Evolutionary conservation across 2,329 filamentous ascomycete genomes (phyloP), one percentile per base, ranked within the genome.

Genomic region (Whalleya microplaca): DNA sequence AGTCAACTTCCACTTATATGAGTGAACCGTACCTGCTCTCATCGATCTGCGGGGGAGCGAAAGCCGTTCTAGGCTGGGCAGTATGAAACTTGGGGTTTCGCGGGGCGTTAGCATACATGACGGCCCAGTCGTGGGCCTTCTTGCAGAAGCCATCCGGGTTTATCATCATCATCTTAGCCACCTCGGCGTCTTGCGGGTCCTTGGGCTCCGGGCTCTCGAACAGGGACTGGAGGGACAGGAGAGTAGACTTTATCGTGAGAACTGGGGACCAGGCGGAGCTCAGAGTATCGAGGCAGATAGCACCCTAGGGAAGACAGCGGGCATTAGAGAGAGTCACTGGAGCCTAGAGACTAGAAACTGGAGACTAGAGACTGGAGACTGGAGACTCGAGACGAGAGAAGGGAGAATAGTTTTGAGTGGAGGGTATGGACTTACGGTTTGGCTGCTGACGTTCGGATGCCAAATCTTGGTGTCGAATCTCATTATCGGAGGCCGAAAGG

Each of bases 401-500:
- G n/a, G n/a, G 45, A 53, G 19, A 51, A 44, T 40, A 45, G 40
- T 41, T 2, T 42, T 27, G 48, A 27, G 14, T 29, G 16, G 21
- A 27, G n/a, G 12, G 23, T 40, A 27, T 7, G 18, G n/a, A 80
- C 87, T 70, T 77, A 96, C 92, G 41, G 93, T 97, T 72, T 95
- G 90, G 69, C 90, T 94, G 81, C 91, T 96, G 76, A 99, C 86
- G 71, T 99, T 99, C 32, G 95, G 95, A 73, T 99, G 95, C 93
- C 93, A 99, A 66, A 98, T 89, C 75, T 89, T 93, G 62, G 95
- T 99, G 63, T 89, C 84, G 71, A 98, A 98, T 67, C 86, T 89
- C 89, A 99, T 98, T 56, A 85, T 75, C 3, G 95, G 95, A 3
- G 94, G 91, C 66, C 92, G 90, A 78, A 99, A 99, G 0, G 95